Evolutionary conservation across 164 flowering plant genomes (phyloP), one percentile per base, ranked within the genome.

Genomic region (Paratinospora sagittata): DNA sequence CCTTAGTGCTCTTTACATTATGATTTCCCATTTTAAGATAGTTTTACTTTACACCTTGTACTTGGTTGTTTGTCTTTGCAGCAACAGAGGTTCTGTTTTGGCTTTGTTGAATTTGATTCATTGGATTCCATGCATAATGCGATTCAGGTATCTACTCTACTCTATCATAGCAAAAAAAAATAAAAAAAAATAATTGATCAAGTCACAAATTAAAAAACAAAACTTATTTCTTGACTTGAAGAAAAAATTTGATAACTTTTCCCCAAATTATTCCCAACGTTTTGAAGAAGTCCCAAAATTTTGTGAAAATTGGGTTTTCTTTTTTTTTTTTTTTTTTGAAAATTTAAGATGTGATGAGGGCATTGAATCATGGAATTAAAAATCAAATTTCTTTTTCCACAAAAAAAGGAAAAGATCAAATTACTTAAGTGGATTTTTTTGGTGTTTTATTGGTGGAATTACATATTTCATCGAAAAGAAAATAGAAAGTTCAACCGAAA

Each of bases 81-180:
- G 62, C 86, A 78, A 82, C 96, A 90, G 75, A 94, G 96, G 58
- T 89, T 83, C 75, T 89, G 96, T 80, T 95, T 89, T 81, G 99
- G 99, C 57, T 95, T 95, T 83, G 93, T 95, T 68, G 97, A 91
- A 78, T 95, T 89, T 81, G 91, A 87, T 72, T 75, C 69, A 3
- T 60, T 74, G 73, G 84, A 81, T 67, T 86, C 97, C 49, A 78
- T 87, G 92, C 86, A 81, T 6, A 76, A 72, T 83, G 98, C 98
- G 52, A 78, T 95, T 71, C 81, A 85, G 98, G 98, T 94, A 79
- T 36, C 75, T 37, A 60, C 13, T 68, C 52, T 70, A 27, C 24
- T 12, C 4, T 66, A 36, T 3, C 3, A 36, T 36, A 8, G 6
- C 8, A 3, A 36, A 36, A 36, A 8, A 8, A 8, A 36, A 3